Evolutionary conservation across 73 alveolate genomes (phyloP), one percentile per base, ranked within the genome.

Genomic region (Paramecium tetraurelia): DNA sequence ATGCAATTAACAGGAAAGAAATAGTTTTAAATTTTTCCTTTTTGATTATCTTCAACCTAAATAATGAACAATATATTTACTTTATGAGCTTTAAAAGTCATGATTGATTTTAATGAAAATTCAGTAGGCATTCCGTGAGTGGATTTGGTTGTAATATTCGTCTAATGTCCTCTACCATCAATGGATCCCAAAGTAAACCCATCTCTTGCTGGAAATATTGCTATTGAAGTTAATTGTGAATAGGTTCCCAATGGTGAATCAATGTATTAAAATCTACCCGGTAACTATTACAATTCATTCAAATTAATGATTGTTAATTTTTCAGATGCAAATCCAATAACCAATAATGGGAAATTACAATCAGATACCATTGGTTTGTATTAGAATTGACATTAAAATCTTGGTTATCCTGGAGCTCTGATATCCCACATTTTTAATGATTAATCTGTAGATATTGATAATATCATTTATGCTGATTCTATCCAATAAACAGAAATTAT

Each of bases 21-120:
- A 63, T 48, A 80, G 16, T 80, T 80, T 41, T 21, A 20, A 8
- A 27, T 80, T 22, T 80, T 80, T 18, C 90, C 70, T 46, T 80
- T 80, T 46, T 80, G 9, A 43, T 48, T 40, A 48, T 80, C 90
- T 44, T 80, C 90, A 80, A 80, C 59, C 87, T 75, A 18, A 35
- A 35, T 12, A 11, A 35, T 18, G 38, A 71, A 75, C 12, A 36
- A 75, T 3, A 53, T 53, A 18, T 3, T 18, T 75, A 75, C 72
- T 48, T 80, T 80, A 43, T 80, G 90, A 20, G 90, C 90, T 80
- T 80, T 80, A 80, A 80, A 80, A 4, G 90, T 80, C 90, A 80
- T 80, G 21, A 80, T 80, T 22, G 76, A 44, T 24, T 80, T 80
- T 44, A 80, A 43, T 80, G 48, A 35, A 80, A 31, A 80, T 80